phyloP scores from a whole-genome alignment of 148 eudicot genomes.

The Salicornia ramosissima region DNA sequence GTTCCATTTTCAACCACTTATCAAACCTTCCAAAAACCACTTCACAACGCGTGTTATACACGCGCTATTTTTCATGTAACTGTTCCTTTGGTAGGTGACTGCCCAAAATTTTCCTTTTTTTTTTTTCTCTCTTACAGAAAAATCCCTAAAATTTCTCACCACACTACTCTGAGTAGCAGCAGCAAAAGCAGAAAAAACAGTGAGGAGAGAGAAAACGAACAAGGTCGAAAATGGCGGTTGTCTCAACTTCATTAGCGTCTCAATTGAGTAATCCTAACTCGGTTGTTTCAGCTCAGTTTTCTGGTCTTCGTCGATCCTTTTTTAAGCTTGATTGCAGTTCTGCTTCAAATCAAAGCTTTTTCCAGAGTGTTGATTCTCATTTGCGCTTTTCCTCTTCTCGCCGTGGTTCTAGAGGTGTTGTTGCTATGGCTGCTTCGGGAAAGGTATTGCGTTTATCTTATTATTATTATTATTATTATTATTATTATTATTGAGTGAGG shows the following conservation, averaged over 20 bases:
- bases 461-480: too few relatives aligned
- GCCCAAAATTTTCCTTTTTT: neutral
- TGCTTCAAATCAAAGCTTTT: constrained; percentile 35
- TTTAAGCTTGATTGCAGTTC: constrained; percentile 40
- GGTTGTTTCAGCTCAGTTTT: constrained; percentile 39
- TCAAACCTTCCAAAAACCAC: neutral
- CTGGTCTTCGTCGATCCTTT: constrained; percentile 50
- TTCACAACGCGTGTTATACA: neutral
- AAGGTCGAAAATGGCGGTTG: constrained; percentile 46
- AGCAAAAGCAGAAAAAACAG: neutral
- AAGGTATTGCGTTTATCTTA: constrained; percentile 37
- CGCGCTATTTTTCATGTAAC: neutral
- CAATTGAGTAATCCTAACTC: constrained; percentile 46
- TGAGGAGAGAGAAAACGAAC: constrained; percentile 16
- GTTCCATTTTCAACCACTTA: constrained; percentile 3
- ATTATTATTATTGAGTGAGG: too few relatives aligned
- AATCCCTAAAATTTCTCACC: constrained; percentile 19
- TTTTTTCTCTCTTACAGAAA: neutral
- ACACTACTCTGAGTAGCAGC: neutral
- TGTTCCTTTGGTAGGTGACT: neutral
- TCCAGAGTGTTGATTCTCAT: constrained; percentile 49
- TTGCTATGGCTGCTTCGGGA: constrained; percentile 75
- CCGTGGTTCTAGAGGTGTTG: constrained; percentile 50
- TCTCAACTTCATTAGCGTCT: constrained; percentile 48
- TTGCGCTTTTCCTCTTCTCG: constrained; percentile 50